A percentile compares a stretch with the other conserved stretches of the same genome.
phyloP scores from a whole-genome alignment of 75 land plant species.

The Azolla pinnata region DNA sequence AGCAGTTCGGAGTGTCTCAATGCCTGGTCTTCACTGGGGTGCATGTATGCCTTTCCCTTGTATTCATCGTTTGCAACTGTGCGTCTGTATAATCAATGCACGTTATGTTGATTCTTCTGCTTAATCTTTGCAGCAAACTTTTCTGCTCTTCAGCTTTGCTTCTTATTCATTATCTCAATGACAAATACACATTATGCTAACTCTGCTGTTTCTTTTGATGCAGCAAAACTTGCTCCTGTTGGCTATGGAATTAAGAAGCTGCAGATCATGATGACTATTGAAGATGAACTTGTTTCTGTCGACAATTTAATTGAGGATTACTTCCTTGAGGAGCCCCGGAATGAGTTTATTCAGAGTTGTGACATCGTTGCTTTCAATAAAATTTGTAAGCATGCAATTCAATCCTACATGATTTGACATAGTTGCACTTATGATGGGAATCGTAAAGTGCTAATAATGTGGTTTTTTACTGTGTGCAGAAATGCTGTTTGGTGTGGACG shows the following conservation, averaged over 20 bases:
- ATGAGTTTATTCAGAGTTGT: conserved; percentile 93
- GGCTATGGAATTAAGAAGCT: conserved; percentile 93
- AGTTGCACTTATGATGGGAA: too few relatives aligned
- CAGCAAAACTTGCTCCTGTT: conserved; percentile 84
- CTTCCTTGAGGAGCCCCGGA: conserved; percentile 63
- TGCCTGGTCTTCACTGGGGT: conserved; percentile 85
- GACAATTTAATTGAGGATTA: conserved; percentile 71
- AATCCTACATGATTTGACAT: too few relatives aligned
- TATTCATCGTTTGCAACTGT: background rate
- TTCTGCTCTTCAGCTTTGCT: too few relatives aligned
- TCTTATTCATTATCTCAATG: too few relatives aligned
- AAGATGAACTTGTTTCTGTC: conserved; percentile 85
- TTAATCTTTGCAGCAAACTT: too few relatives aligned
- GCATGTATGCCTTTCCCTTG: conserved; percentile 56
- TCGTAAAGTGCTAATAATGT: too few relatives aligned
- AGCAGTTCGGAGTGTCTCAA: conserved; percentile 56
- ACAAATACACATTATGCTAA: too few relatives aligned
- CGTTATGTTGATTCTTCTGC: too few relatives aligned
- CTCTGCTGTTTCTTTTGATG: background rate
- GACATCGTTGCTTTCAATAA: conserved; percentile 98
- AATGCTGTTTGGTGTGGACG: too few relatives aligned
- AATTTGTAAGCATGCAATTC: conserved; percentile 70
- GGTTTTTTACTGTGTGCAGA: too few relatives aligned
- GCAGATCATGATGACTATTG: conserved; percentile 90
- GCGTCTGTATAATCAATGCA: too few relatives aligned